Conservation (phyloP, 306 rosid species). For the Rubus parviflorus region DNA sequence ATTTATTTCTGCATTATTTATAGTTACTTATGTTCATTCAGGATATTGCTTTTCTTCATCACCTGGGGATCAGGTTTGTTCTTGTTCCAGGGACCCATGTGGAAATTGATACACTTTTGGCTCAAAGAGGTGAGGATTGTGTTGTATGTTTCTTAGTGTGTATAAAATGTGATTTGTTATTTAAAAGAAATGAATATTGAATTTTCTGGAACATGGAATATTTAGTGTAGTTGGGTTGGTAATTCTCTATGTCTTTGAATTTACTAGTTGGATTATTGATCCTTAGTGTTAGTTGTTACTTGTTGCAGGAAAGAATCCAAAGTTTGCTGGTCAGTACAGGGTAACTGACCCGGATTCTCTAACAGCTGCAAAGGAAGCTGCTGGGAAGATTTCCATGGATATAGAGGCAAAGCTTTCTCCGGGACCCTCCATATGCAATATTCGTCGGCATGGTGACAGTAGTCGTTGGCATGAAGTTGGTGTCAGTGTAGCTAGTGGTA, state of each 20-base stretch:
- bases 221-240: background rate
- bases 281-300: conserved; percentile 15
- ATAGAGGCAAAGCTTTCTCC: conserved; percentile 96
- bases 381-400: conserved; percentile 79
- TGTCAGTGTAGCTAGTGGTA: conserved; percentile 94
- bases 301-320: conserved; percentile 67
- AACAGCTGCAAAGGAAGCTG: conserved; percentile 92
- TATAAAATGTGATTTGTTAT: background rate
- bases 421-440: conserved; percentile 88
- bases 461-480: conserved; percentile 95
- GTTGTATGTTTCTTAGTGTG: conserved; percentile 12
- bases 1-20: background rate
- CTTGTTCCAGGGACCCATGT: conserved; percentile 90
- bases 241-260: background rate
- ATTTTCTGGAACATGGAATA: background rate
- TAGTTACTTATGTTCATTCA: conserved; percentile 32
- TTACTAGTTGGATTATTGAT: background rate
- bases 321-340: conserved; percentile 79
- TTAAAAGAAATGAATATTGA: background rate
- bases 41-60: conserved; percentile 98
- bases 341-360: conserved; percentile 74
- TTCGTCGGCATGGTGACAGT: conserved; percentile 90
- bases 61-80: conserved; percentile 85
- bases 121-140: conserved; percentile 65
- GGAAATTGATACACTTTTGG: conserved; percentile 78